Base-by-base conservation (phyloP, 208 protist species). In the Acanthamoeba royreba region DNA sequence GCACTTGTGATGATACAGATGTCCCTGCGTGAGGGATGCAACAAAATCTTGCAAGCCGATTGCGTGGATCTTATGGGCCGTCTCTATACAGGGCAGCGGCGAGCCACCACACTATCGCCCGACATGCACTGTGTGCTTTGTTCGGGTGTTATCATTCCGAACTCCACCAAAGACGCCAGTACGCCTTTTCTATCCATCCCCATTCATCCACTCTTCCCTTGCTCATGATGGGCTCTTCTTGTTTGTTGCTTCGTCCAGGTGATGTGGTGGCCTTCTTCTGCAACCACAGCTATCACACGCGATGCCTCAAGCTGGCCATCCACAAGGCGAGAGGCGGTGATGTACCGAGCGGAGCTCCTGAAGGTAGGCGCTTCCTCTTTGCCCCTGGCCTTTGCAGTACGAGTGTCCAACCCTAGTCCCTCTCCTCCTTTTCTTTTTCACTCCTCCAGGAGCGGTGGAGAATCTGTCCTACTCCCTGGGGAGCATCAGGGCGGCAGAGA, bases 1-100 rank as follows among this genome's bases (percentile, higher is more conserved):
- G n/a, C n/a, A n/a, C n/a, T 8, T 63, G 3, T 52, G 43, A 35
- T 52, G 43, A 35, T 22, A 86, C 66, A 94, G 72, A 96, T 96
- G 90, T 96, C 95, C 11, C 91, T 97, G 1, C 53, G 94, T 47
- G 93, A 95, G 25, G 96, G 96, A 8, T 97, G 96, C 63, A 96
- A 93, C 53, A 74, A 90, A 3, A 96, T 97, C 40, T 47, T 97
- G 13, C 95, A 95, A 52, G 66, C 42, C 47, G 96, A 97, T 93
- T 96, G 96, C 92, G 96, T 97, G 43, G 58, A 87, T 7, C 69
- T 97, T 31, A 77, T 74, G 38, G 55, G 40, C 42, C 35, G 52
- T 22, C 40, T 92, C n/a, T 55, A 77, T 53, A 19, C 28, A 9
- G 61, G 52, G 7, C 86, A 92, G 52, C 46, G 86, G 9, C 46